Evolutionary conservation across 1,284 basidiomycete species (phyloP).

Genomic region (Apiotrichum laibachii): DNA sequence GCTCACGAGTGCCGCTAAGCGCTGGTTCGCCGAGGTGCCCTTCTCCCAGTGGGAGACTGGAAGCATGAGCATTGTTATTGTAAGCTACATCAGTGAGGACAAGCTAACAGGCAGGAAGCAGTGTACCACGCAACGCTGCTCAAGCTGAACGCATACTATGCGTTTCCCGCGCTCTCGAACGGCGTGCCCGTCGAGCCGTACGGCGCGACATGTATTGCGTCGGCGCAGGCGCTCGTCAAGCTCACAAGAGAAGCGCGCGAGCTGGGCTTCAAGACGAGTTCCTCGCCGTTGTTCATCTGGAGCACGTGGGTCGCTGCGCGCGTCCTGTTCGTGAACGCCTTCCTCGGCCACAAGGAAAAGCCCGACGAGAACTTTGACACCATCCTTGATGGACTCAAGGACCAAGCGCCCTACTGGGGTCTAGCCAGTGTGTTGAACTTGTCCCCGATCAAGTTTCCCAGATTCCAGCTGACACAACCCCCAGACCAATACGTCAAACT

Average conservation of each 20-base stretch:
- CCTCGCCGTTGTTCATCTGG: slow-evolving; percentile 49
- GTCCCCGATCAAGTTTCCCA: too few relatives aligned
- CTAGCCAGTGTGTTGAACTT: slow-evolving; percentile 41
- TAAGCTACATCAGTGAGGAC: slow-evolving; percentile 24
- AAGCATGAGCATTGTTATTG: slow-evolving; percentile 43
- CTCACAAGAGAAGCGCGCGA: slow-evolving; percentile 28
- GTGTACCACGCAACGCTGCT: slow-evolving; percentile 50
- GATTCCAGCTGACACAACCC: background rate
- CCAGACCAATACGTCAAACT: slow-evolving; percentile 49
- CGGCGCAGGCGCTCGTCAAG: slow-evolving; percentile 34
- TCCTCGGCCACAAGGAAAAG: slow-evolving; percentile 31
- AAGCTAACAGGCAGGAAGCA: slow-evolving; percentile 33
- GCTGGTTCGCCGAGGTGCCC: slow-evolving; percentile 41
- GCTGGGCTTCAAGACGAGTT: slow-evolving; percentile 27
- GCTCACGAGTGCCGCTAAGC: slow-evolving; percentile 36
- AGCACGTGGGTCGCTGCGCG: slow-evolving; percentile 49
- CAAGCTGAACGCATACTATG: slow-evolving; percentile 50
- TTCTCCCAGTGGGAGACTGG: slow-evolving; percentile 16
- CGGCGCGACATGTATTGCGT: slow-evolving; percentile 36
- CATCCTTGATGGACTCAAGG: slow-evolving; percentile 37
- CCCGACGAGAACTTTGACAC: slow-evolving; percentile 44
- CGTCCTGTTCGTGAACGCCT: slow-evolving; percentile 47
- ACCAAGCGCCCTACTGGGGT: slow-evolving; percentile 43
- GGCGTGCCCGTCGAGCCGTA: slow-evolving; percentile 46
- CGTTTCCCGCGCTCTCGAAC: slow-evolving; percentile 46